Evolutionary conservation across 768 basidiomycete species (phyloP), one percentile per base, ranked within the genome.

Genomic region (Auricularia auricula-judae): DNA sequence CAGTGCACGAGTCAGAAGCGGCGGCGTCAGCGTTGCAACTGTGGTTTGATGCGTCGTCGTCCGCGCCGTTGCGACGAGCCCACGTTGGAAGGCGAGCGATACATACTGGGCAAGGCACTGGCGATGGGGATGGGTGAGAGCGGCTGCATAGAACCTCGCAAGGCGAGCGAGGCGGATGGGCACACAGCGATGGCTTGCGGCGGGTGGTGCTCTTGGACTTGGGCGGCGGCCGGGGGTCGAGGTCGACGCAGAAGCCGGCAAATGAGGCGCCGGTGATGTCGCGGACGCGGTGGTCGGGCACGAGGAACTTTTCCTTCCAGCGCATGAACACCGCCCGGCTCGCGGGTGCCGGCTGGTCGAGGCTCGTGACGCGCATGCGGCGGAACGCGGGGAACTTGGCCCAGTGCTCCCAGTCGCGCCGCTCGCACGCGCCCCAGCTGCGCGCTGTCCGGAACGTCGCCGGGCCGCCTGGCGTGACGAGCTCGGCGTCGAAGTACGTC

Each of bases 231-330:
- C 76, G 71, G 81, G 74, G 89, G 70, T 89, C 89, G 72, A 94
- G 90, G 73, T 97, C 94, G 47, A 97, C 90, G 73, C 93, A 97
- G 76, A 97, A 95, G 36, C 93, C 94, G 70, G 94, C 94, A 75
- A 95, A 97, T 72, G 91, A 93, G 21, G 94, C 94, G 53, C 94
- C 94, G 70, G 86, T 92, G 76, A 98, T 96, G 74, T 95, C 92
- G 74, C 91, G 86, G 35, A 96, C 91, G 65, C 87, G 84, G 76
- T 95, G 91, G 74, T 95, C 91, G 2, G 94, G 94, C n/a, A 98
- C 91, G 63, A 98, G 79, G 75, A 97, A 98, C 71, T 87, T 81
- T 76, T 98, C 96, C 76, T 98, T 98, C 89, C 93, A 95, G 66
- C 96, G 81, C 88, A 98, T 93, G 73, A 98, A 98, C 36, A 94